Conservation (phyloP, 495 filamentous ascomycete genomes). For the Penicillium lividum region DNA sequence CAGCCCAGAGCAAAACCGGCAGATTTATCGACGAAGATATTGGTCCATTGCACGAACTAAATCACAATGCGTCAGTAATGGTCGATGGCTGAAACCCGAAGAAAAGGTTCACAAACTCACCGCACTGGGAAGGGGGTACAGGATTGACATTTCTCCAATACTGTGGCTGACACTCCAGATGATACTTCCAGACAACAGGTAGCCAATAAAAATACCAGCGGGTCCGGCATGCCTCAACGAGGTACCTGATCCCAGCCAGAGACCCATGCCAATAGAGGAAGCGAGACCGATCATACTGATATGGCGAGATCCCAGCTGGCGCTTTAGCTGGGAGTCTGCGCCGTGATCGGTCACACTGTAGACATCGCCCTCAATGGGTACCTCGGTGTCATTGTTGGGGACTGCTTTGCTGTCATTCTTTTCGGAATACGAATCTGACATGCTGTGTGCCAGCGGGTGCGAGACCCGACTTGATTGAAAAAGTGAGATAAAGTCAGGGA, state of each 20-base stretch:
- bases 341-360: slow-evolving; percentile 19
- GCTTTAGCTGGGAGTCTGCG: slow-evolving; percentile 30
- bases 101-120: neutral
- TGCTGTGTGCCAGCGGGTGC: slow-evolving; percentile 1
- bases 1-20: slow-evolving; percentile 53
- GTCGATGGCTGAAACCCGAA: neutral
- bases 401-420: neutral
- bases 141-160: slow-evolving; percentile 47
- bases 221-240: slow-evolving; percentile 28
- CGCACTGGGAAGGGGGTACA: slow-evolving; percentile 58
- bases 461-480: neutral
- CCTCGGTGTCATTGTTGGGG: neutral
- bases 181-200: slow-evolving; percentile 37
- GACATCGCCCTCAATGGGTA: neutral
- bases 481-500: neutral
- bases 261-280: slow-evolving; percentile 33
- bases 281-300: slow-evolving; percentile 37
- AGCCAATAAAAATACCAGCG: slow-evolving; percentile 51
- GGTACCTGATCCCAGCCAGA: slow-evolving; percentile 30
- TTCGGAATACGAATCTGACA: slow-evolving; percentile 1
- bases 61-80: neutral
- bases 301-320: slow-evolving; percentile 32
- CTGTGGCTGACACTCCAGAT: slow-evolving; percentile 40
- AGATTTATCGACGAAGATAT: slow-evolving; percentile 49
- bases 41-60: slow-evolving; percentile 45